Evolutionary conservation across 1,284 basidiomycete species (phyloP).

Genomic region (Peniophora sp.): DNA sequence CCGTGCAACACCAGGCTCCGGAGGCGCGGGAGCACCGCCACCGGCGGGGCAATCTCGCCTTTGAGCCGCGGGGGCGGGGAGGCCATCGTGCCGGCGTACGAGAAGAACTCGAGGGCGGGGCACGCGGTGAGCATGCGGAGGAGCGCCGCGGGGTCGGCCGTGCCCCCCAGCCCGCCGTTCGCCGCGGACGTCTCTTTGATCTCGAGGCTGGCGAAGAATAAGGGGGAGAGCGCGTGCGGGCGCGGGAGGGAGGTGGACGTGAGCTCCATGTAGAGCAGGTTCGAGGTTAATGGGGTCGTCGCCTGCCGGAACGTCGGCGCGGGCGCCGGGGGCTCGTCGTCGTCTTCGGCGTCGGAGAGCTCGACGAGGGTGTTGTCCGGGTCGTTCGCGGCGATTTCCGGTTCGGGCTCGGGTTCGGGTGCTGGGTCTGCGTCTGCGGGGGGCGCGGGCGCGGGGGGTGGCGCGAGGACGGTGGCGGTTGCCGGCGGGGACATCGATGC

Average conservation of each 20-base stretch:
- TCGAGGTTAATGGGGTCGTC: conserved; percentile 9
- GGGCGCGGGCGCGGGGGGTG: conserved; percentile 4
- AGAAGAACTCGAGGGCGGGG: conserved; percentile 50
- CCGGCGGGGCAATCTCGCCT: conserved; percentile 27
- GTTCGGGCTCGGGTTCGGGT: conserved; percentile 40
- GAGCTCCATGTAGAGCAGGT: conserved; percentile 19
- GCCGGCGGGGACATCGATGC: no score
- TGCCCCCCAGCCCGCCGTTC: conserved; percentile 13
- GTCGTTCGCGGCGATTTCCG: conserved; percentile 1
- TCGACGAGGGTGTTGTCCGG: conserved; percentile 6
- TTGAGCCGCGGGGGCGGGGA: conserved; percentile 17
- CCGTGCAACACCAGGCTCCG: conserved; percentile 45
- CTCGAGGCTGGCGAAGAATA: conserved; percentile 47
- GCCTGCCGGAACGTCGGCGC: conserved; percentile 9
- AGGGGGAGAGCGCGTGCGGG: conserved; percentile 29
- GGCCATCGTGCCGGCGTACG: conserved; percentile 45
- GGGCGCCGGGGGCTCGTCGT: conserved; percentile 7
- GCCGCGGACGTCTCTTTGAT: conserved; percentile 39
- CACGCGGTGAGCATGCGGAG: conserved; percentile 52
- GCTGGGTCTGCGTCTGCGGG: not conserved
- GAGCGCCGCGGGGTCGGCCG: conserved; percentile 35
- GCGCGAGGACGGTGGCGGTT: conserved; percentile 1
- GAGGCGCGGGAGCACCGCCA: conserved; percentile 46
- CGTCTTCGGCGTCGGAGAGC: conserved; percentile 9
- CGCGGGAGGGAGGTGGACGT: conserved; percentile 38